Base-by-base conservation (phyloP, 106 monocot species). In the Hemerocallis citrina region DNA sequence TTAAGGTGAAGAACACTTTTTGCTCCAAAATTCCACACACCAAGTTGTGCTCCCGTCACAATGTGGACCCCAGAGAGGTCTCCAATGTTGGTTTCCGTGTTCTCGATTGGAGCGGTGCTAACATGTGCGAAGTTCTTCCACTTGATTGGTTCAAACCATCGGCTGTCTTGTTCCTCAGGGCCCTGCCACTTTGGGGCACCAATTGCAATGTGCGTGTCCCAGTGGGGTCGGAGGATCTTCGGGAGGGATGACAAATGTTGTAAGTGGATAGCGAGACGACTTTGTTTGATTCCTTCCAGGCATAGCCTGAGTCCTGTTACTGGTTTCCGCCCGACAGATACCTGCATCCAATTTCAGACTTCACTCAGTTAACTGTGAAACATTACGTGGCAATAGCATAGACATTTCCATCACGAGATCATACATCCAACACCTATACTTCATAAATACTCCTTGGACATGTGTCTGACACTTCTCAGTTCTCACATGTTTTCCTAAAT, bases 91-190 rank as follows among this genome's bases (percentile, higher is more conserved):
- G 84, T 64, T 36, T 88, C 92, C 11, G 63, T 76, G 59, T 79
- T 64, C 62, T 88, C 92, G 3, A 93, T 82, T 0, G 92, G 92
- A 3, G 92, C 84, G 0, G 92, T 93, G 68, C 92, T 85, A 16
- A 93, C 92, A 70, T 93, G 88, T 15, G 92, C 81, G 62, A 88
- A 88, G 62, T 88, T 88, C 57, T 81, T 88, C 87, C 87, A 88
- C 34, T 87, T 93, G 8, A 93, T 81, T 5, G 88, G 79, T 62
- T 88, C 88, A 29, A 93, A 93, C 92, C 92, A 93, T 24, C 92
- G 81, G 59, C 92, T 93, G 42, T 93, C 92, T 57, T 93, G 92
- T 51, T 93, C 92, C 62, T 93, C 92, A 7, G 92, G 92, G 7
- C 88, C 81, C 32, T 85, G 74, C 92, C 92, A 93, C 63, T 77